Base-by-base conservation (phyloP, 2,329 filamentous ascomycete species). In the Cytospora mali region DNA sequence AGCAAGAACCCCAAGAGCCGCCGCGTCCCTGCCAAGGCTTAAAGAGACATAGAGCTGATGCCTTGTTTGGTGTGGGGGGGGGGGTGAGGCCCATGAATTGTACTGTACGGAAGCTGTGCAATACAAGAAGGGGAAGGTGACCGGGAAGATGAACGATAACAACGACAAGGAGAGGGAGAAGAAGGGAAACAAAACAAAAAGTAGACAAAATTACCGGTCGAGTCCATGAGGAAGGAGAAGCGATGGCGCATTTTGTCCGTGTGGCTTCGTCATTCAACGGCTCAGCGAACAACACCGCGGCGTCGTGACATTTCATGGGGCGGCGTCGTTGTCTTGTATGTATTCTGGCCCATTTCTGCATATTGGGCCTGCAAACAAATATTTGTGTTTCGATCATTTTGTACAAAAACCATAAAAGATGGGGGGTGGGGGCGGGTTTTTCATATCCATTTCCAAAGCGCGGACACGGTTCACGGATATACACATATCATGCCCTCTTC, bases 1-100 rank as follows among this genome's bases (percentile, higher is more conserved):
- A 69, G 73, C n/a, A 88, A 88, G 77, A 86, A 87, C 74, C 79
- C 81, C 55, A 73, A 80, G 25, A 76, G 78, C 58, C 79, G 81
- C 29, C 50, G 29, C 58, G 64, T 62, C 39, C 54, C 57, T 23
- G 53, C 64, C 28, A 57, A 46, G 57, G 62, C 58, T 48, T 66
- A 64, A 13, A 23, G 11, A n/a, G n/a, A n/a, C n/a, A n/a, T n/a
- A n/a, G n/a, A n/a, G n/a, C n/a, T n/a, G n/a, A n/a, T n/a, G n/a
- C n/a, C n/a, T n/a, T n/a, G n/a, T n/a, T n/a, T n/a, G n/a, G n/a
- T n/a, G n/a, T n/a, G n/a, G n/a, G n/a, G n/a, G n/a, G n/a, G n/a
- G n/a, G n/a, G n/a, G n/a, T n/a, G n/a, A n/a, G n/a, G n/a, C n/a
- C n/a, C n/a, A n/a, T n/a, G n/a, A n/a, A n/a, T n/a, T n/a, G n/a